phyloP scores from a whole-genome alignment of 805 yeast species.

The Saccharomycopsis fermentans region DNA sequence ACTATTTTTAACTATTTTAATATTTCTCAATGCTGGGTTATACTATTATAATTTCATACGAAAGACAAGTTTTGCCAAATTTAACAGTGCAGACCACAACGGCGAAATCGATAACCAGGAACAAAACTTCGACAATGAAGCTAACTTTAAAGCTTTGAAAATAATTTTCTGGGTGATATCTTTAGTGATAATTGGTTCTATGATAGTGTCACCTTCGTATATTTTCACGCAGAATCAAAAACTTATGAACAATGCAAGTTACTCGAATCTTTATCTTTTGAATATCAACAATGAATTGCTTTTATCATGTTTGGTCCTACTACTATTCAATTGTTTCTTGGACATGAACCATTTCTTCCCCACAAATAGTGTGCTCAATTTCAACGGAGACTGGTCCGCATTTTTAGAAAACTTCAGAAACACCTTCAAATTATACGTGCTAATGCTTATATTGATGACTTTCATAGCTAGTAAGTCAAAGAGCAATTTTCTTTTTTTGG shows the following conservation, averaged over 20 bases:
- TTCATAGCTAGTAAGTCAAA: slow-evolving; percentile 17
- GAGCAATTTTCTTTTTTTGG: slow-evolving; percentile 10
- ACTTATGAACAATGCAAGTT: slow-evolving; percentile 14
- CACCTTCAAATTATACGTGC: slow-evolving; percentile 16
- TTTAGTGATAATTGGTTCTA: slow-evolving; percentile 16
- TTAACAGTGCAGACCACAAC: background rate
- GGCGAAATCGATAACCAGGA: background rate
- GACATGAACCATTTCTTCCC: slow-evolving; percentile 11
- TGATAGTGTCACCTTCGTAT: slow-evolving; percentile 16
- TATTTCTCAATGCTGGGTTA: background rate
- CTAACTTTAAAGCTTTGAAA: slow-evolving; percentile 13
- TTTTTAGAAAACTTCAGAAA: slow-evolving; percentile 12
- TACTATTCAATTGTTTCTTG: slow-evolving; percentile 13
- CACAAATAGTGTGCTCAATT: slow-evolving; percentile 3
- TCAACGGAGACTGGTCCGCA: slow-evolving; percentile 7
- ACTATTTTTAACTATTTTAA: slow-evolving; percentile 4
- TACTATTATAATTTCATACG: slow-evolving; percentile 12
- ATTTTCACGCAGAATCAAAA: slow-evolving; percentile 12
- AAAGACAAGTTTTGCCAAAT: background rate
- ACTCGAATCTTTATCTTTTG: slow-evolving; percentile 13
- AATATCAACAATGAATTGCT: slow-evolving; percentile 17
- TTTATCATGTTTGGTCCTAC: slow-evolving; percentile 12
- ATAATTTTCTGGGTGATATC: slow-evolving; percentile 17
- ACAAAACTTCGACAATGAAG: slow-evolving; percentile 6
- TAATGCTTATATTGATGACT: slow-evolving; percentile 10